These are phyloP conservation scores for Aquilaria malaccensis DNA, from an alignment of 345 rosid genomes.

Conservation along the genomic window DNA sequence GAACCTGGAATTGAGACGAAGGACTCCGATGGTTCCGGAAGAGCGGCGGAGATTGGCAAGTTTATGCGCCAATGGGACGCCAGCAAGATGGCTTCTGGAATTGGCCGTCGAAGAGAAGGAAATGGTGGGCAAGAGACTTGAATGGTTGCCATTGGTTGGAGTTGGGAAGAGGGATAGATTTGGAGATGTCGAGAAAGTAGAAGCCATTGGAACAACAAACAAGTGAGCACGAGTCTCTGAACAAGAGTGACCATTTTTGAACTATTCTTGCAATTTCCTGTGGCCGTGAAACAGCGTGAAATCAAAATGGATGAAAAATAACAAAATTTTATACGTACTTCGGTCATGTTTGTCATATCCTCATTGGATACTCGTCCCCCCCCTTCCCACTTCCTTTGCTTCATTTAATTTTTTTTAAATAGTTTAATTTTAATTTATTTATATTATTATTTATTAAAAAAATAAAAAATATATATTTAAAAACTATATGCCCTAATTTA, in stretches of 20 bases:
- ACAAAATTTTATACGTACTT: too few species aligned
- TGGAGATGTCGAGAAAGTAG: conserved; percentile 21
- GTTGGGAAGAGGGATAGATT: conserved; percentile 20
- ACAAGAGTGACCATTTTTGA: conserved; percentile 15
- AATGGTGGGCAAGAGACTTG: conserved; percentile 6
- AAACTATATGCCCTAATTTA: too few species aligned
- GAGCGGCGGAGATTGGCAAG: conserved; percentile 8
- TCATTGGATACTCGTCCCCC: too few species aligned
- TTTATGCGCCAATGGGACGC: conserved; percentile 7
- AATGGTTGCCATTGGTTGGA: conserved; percentile 17
- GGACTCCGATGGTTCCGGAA: conserved; percentile 6
- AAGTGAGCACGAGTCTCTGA: conserved; percentile 10
- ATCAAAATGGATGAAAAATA: too few species aligned
- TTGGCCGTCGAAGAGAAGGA: conserved; percentile 11
- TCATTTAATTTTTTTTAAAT: too few species aligned
- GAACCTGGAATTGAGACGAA: conserved; percentile 26
- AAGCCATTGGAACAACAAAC: conserved; percentile 37
- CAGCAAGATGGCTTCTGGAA: conserved; percentile 13
- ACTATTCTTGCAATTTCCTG: conserved; percentile 3
- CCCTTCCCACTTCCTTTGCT: too few species aligned
- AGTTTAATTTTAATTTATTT: too few species aligned
- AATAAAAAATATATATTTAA: too few species aligned
- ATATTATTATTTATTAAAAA: too few species aligned
- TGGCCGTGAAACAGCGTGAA: conserved; percentile 14
- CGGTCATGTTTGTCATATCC: too few species aligned